phyloP scores from a whole-genome alignment of 2,329 filamentous ascomycete species.

The Fusarium acutatum region DNA sequence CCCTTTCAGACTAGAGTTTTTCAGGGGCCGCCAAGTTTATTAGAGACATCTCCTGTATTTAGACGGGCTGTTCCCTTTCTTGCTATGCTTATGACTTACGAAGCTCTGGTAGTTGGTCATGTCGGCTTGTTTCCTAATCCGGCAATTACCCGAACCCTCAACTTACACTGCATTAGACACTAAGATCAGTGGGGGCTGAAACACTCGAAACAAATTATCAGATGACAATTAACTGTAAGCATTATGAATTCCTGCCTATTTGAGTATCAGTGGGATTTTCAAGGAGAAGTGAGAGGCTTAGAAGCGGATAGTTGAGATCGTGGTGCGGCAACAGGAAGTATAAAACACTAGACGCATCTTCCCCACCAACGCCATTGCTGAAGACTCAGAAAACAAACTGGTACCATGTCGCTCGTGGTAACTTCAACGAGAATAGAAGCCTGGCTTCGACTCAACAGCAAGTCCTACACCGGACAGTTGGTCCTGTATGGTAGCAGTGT shows the following conservation, averaged over 20 bases:
- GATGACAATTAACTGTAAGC: rapidly evolving
- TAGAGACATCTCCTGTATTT: no score
- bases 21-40: background rate
- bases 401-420: background rate
- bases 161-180: background rate
- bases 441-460: background rate
- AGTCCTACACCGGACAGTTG: background rate
- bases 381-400: no score
- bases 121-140: background rate
- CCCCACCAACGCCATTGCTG: no score
- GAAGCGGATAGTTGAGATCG: background rate
- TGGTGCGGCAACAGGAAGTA: background rate
- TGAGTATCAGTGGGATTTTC: rapidly evolving
- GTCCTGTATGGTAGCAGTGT: background rate
- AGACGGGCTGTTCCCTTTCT: background rate
- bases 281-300: background rate
- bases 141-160: background rate
- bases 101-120: no score
- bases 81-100: background rate
- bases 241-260: rapidly evolving
- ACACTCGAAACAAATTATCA: background rate
- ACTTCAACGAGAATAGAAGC: background rate
- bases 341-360: background rate
- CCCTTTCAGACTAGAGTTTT: background rate
- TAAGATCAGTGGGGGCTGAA: background rate